Evolutionary conservation across 73 alveolate genomes (phyloP), one percentile per base, ranked within the genome.

Genomic region (Uronychia setigera): DNA sequence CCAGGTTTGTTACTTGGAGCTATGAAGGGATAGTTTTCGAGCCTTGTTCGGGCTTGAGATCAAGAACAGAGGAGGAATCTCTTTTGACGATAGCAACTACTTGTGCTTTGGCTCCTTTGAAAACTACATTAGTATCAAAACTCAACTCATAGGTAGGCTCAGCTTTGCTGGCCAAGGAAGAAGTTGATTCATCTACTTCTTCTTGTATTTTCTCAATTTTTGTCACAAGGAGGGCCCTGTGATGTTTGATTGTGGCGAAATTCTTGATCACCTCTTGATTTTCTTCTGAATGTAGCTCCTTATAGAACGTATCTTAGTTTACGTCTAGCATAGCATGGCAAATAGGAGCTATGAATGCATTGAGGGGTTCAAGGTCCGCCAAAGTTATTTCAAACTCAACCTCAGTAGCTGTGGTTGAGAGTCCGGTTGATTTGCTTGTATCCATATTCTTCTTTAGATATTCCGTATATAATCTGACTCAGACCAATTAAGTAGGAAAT

Each of bases 1-100:
- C 98, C 32, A 94, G 87, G 87, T 94, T 94, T 31, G 91, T 75
- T 59, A 94, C 95, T 76, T 94, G 88, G 0, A 94, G 87, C 86
- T 92, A 89, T 0, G 88, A 67, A 1, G 87, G 74, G 13, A 86
- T 59, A 29, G 74, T 79, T 57, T 76, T 83, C 26, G 76, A 29
- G 76, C 58, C 31, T 27, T 79, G 87, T 0, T 87, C 94, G 0
- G 31, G 77, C 58, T 79, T 88, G 33, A 88, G 35, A 57, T 92
- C 94, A 59, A 92, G 88, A 32, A 59, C 35, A 28, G 78, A 60
- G 35, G 79, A 83, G 19, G 67, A 60, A 57, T 92, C 94, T 80
- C 97, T 87, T 75, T 92, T 92, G 35, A 92, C 57, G 75, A 92
- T 75, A 1, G 94, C 97, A 26, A 92, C 82, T 1, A 90, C 35